These are phyloP conservation scores for Skeletonema marinoi DNA, from an alignment of 108 stramenopile genomes.

Conservation along the genomic window DNA sequence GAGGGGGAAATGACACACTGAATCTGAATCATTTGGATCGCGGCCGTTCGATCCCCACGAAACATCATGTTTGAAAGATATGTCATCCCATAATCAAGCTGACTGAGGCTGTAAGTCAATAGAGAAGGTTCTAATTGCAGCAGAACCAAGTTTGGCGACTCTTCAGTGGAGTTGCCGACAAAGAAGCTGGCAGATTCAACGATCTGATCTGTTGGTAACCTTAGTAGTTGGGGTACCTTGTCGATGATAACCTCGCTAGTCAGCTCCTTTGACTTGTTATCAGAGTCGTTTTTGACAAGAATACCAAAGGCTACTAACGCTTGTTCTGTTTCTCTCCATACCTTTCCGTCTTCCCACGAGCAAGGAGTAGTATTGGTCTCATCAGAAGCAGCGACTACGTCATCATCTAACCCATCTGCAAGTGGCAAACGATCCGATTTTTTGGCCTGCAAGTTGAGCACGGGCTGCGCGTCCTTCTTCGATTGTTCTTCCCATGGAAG, in stretches of 20 bases:
- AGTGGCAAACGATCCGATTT: constrained; percentile 23
- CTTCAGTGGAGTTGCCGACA: constrained; percentile 3
- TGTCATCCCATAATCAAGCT: constrained; percentile 24
- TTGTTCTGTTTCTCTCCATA: constrained; percentile 32
- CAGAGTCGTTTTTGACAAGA: neutral
- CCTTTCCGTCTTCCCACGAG: constrained; percentile 20
- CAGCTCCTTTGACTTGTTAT: neutral
- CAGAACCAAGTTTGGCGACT: neutral
- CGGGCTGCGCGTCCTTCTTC: constrained; percentile 23
- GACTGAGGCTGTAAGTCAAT: constrained; percentile 33
- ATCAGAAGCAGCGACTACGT: neutral
- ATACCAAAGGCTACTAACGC: constrained; percentile 19
- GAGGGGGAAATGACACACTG: constrained; percentile 14
- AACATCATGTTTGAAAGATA: constrained; percentile 45
- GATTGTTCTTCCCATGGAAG: constrained; percentile 31
- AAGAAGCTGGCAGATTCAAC: constrained; percentile 30
- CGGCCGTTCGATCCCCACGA: constrained; percentile 15
- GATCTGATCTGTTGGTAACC: constrained; percentile 29
- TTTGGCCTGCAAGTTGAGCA: constrained; percentile 30
- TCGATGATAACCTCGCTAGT: constrained; percentile 8
- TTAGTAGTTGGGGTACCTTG: constrained; percentile 30
- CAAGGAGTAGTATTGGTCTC: neutral
- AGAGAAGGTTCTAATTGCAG: constrained; percentile 33
- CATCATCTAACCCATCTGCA: constrained; percentile 6
- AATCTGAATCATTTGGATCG: constrained; percentile 26